Base-by-base conservation (phyloP, 139 green algal species). In the Haematococcus lacustris region DNA sequence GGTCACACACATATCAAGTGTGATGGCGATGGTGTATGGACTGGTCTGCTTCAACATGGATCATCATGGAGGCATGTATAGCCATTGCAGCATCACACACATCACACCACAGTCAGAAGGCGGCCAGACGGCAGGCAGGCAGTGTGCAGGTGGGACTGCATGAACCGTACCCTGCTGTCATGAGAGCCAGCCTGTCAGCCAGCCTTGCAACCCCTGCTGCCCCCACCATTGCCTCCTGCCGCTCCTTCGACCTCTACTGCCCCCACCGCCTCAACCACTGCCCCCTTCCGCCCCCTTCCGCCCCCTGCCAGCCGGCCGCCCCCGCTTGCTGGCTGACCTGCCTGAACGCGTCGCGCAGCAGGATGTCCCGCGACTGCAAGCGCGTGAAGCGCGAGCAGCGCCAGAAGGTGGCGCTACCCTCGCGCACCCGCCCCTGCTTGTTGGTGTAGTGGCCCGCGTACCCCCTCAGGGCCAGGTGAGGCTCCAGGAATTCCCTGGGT, bases 351-450 rank as follows among this genome's bases (percentile, higher is more conserved):
- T 83, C 76, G 65, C 85, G 78, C 70, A 94, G 70, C 1, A 47
- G 61, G 17, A 93, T 68, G 73, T 90, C 86, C 5, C 59, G 39
- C 35, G 59, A 66, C 2, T 59, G 80, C 39, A 81, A 68, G 43
- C 81, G 60, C n/a, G 0, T 50, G 70, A 81, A 89, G 68, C 80
- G 81, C 3, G 53, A 40, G 33, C 30, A 65, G 35, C 76, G 68
- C 73, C 76, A 84, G 60, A 91, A 88, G 7, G 75, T 85, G 26
- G 91, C 89, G 25, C 68, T 83, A 39, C 91, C 91, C 78, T 97
- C 91, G 28, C 68, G 41, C 50, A 90, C 89, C 38, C 79, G 76
- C 35, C 87, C 84, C 34, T 84, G 82, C 66, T 97, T 97, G 79
- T 94, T 94, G 38, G 88, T 92, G 77, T 88, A 94, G 9, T 80